A percentile compares a stretch with the other conserved stretches of the same genome.
These are phyloP conservation scores for Penicillium crystallinum DNA, from an alignment of 495 filamentous ascomycete genomes.

Conservation along the genomic window DNA sequence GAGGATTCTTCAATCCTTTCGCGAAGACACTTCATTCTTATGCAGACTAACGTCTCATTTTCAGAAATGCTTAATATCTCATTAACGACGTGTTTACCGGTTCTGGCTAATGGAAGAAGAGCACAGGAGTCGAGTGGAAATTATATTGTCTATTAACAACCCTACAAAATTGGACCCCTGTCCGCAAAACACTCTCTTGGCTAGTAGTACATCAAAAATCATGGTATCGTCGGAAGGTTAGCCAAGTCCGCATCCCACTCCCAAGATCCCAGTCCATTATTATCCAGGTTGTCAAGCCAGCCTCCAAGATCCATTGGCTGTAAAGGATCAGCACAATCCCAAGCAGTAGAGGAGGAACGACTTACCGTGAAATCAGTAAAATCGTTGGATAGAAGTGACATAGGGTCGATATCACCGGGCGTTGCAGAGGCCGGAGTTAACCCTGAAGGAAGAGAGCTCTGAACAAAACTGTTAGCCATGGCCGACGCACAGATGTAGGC, in stretches of 20 bases:
- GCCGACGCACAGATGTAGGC: background rate
- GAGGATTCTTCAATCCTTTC: too few species aligned
- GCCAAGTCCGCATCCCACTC: conserved; percentile 32
- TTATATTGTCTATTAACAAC: too few species aligned
- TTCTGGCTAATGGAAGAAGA: too few species aligned
- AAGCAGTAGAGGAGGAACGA: background rate
- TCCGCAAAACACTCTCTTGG: too few species aligned
- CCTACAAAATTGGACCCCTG: too few species aligned
- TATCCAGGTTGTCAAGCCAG: conserved; percentile 30
- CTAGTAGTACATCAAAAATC: too few species aligned
- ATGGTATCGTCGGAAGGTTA: conserved; percentile 3
- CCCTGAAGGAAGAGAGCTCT: conserved; percentile 3
- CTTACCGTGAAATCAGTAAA: conserved; percentile 31
- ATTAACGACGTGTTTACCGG: too few species aligned
- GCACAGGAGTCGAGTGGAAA: too few species aligned
- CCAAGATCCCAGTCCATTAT: conserved; percentile 27
- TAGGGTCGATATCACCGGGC: conserved; percentile 26
- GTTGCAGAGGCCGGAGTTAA: conserved; percentile 15
- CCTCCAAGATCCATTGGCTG: conserved; percentile 34
- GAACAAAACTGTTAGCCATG: conserved; percentile 1
- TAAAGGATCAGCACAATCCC: conserved; percentile 13
- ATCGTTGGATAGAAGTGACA: conserved; percentile 20
- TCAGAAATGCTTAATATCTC: too few species aligned
- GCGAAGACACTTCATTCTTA: too few species aligned
- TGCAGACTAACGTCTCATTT: too few species aligned